Percentiles rank a stretch among this genome's conserved stretches.
These are phyloP conservation scores for Aegilops tauschii DNA, from an alignment of 176 grass and related monocot genomes.

Conservation along the genomic window DNA sequence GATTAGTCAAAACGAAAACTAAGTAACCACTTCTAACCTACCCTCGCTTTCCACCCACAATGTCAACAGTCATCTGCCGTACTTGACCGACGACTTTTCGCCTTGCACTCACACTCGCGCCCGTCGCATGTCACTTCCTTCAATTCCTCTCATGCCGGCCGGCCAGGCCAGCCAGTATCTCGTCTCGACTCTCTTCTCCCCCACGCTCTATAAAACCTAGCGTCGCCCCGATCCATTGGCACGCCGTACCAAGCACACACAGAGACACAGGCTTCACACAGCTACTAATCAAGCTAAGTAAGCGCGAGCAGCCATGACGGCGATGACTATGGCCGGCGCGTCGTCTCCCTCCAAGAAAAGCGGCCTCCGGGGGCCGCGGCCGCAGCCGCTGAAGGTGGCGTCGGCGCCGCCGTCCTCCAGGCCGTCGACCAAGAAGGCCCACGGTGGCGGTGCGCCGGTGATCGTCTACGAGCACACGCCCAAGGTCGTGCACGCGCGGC, in stretches of 20 bases:
- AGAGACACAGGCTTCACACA: not conserved
- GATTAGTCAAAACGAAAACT: not conserved
- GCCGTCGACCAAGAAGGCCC: not conserved
- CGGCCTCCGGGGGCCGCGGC: conserved; percentile 40
- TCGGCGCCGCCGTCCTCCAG: not conserved
- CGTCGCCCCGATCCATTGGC: not conserved
- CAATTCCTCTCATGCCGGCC: not conserved
- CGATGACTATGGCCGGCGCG: conserved; percentile 22
- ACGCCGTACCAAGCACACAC: not conserved
- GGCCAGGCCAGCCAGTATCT: not conserved
- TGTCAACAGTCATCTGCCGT: not conserved
- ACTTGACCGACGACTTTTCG: conserved; percentile 34
- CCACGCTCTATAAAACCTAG: conserved; percentile 24
- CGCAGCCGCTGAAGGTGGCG: conserved; percentile 42
- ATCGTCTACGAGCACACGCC: conserved; percentile 63
- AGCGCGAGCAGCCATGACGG: not conserved
- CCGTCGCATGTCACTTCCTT: not conserved
- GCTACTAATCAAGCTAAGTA: not conserved
- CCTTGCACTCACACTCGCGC: not conserved
- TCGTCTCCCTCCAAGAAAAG: conserved; percentile 40
- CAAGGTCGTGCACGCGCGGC: conserved; percentile 55
- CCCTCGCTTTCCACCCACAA: not conserved
- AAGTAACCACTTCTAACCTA: conserved; percentile 20
- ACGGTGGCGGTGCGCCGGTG: conserved; percentile 4
- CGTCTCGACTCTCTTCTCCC: not conserved